These are phyloP conservation scores for Blastobotrys raffinosifermentans DNA, from an alignment of 1,139 yeast species.

Conservation along the genomic window DNA sequence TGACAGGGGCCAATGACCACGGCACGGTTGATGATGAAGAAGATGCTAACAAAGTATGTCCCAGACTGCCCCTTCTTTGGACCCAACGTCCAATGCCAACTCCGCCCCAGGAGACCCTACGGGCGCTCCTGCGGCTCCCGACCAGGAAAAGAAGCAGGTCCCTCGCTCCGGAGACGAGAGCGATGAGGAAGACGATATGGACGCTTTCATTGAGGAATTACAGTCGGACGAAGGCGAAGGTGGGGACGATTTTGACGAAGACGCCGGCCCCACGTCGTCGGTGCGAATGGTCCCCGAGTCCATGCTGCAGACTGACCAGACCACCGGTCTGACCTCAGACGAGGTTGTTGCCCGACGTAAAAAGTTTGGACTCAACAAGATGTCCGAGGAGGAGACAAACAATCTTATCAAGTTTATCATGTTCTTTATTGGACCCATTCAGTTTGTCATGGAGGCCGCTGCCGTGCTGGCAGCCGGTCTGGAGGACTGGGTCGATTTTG, in stretches of 20 bases:
- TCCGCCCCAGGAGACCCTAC: conserved; percentile 3
- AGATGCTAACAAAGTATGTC: conserved; percentile 11
- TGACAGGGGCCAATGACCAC: too few relatives aligned
- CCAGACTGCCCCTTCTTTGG: conserved; percentile 5
- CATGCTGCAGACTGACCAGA: conserved; percentile 79
- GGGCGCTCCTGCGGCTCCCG: conserved; percentile 24
- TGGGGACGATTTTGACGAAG: conserved; percentile 51
- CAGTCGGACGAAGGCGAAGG: conserved; percentile 72
- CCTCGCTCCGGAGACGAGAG: conserved; percentile 40
- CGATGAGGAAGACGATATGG: conserved; percentile 80
- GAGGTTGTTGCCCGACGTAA: conserved; percentile 85
- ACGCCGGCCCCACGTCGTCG: conserved; percentile 36
- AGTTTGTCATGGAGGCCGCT: conserved; percentile 98
- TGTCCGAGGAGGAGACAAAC: conserved; percentile 91
- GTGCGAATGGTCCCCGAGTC: conserved; percentile 82
- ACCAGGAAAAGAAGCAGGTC: conserved; percentile 33
- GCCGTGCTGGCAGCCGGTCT: conserved; percentile 97
- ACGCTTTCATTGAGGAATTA: conserved; percentile 80
- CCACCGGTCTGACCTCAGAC: conserved; percentile 71
- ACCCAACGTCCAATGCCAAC: conserved; percentile 3
- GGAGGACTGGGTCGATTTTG: conserved; percentile 99
- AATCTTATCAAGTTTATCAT: conserved; percentile 73
- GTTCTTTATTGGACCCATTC: conserved; percentile 98
- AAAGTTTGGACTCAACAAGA: conserved; percentile 90
- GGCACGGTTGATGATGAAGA: too few relatives aligned